Evolutionary conservation across 2,329 filamentous ascomycete species (phyloP), one percentile per base, ranked within the genome.

Genomic region (Eutypa lata): DNA sequence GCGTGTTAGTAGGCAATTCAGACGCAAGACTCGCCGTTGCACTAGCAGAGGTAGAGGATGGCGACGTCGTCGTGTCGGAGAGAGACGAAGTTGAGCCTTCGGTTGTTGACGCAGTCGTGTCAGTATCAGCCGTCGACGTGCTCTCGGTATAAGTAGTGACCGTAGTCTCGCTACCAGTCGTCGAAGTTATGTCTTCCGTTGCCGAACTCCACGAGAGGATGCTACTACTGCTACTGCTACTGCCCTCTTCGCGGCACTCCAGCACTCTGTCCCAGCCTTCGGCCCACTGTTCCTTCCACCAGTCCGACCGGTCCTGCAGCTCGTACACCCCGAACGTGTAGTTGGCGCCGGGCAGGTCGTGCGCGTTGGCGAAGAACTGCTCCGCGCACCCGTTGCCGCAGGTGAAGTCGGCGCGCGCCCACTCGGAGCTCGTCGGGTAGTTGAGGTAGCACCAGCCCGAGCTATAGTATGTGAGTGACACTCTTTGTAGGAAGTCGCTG

Each of bases 301-400:
- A 69, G 33, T 53, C 48, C 1, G 61, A 60, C 28, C 57, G 54
- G 16, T 45, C 54, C 16, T 37, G 43, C 16, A 69, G 57, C 33
- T 57, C 53, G 43, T 65, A 63, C 42, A 58, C 54, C 21, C n/a
- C 26, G 42, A 68, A 69, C 26, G 18, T 51, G 48, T 67, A 65
- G 7, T 52, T 55, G 2, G 63, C 67, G 37, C 58, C 66, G 13
- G 61, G 61, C 22, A 59, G 53, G 45, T 66, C 45, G 47, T 68
- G 65, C 26, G 63, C 66, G 19, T 58, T 61, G 42, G 61, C 48
- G 52, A 59, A 65, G 50, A 67, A 67, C 45, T 64, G 48, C 19
- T 59, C 22, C 3, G 61, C 61, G 52, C 64, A 68, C 42, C 55
- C 51, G 47, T 68, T 60, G 40, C 43, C 51, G 47, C 65, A 69